Evolutionary conservation across 1,284 basidiomycete species (phyloP).

Genomic region (Anthracocystis walkeri): DNA sequence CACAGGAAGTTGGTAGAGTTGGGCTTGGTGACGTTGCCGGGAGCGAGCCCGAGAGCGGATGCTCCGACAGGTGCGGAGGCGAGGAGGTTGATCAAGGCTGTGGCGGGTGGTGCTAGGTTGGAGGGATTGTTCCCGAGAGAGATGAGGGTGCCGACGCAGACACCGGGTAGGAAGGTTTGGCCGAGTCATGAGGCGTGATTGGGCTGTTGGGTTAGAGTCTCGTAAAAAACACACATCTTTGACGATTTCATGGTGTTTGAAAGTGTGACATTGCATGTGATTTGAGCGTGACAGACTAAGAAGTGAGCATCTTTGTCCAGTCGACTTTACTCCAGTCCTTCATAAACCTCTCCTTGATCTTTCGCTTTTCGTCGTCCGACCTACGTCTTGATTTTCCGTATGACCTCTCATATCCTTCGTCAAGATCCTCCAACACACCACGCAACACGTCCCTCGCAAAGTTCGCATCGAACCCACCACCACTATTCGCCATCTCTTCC

Average conservation of each 20-base stretch:
- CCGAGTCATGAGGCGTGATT: slow-evolving; percentile 14
- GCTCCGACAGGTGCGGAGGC: slow-evolving; percentile 48
- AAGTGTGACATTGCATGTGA: neutral
- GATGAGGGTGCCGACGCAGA: slow-evolving; percentile 63
- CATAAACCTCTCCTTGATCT: slow-evolving; percentile 75
- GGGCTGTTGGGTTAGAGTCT: neutral
- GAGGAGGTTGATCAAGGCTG: slow-evolving; percentile 53
- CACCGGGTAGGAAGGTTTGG: slow-evolving; percentile 60
- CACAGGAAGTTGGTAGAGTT: slow-evolving; percentile 52
- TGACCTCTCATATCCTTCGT: slow-evolving; percentile 71
- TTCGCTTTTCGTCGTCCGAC: slow-evolving; percentile 77
- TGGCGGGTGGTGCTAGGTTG: slow-evolving; percentile 56
- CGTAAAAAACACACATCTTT: no score
- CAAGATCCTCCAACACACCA: slow-evolving; percentile 87
- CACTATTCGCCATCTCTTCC: slow-evolving; percentile 60
- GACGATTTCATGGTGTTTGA: neutral
- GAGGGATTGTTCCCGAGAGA: slow-evolving; percentile 66
- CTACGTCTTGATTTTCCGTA: slow-evolving; percentile 73
- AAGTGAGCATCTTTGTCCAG: slow-evolving; percentile 69
- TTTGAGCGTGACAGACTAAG: neutral
- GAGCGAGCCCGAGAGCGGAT: slow-evolving; percentile 23
- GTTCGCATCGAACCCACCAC: slow-evolving; percentile 41
- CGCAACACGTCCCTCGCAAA: slow-evolving; percentile 97
- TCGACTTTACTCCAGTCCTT: slow-evolving; percentile 70
- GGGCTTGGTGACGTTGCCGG: slow-evolving; percentile 51